Evolutionary conservation across 1,284 basidiomycete genomes (phyloP).

Genomic region (Ganoderma lingzhi): DNA sequence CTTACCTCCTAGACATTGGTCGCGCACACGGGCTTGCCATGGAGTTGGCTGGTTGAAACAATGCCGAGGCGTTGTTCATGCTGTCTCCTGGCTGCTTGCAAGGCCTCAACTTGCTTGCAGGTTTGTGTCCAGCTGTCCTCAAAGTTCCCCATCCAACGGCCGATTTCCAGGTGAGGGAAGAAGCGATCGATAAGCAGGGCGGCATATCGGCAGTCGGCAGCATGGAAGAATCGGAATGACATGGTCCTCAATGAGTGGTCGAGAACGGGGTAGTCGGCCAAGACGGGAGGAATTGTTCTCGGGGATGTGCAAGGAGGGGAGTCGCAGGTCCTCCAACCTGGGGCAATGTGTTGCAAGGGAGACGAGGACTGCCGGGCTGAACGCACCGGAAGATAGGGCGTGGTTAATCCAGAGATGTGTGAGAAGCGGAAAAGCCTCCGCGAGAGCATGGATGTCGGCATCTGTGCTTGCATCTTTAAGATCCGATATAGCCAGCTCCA

Average conservation of each 20-base stretch:
- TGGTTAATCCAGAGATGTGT: background rate
- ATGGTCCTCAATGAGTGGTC: background rate
- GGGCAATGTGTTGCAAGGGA: background rate
- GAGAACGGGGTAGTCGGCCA: background rate
- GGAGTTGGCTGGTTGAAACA: no score
- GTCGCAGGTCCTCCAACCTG: background rate
- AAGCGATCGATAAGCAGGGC: conserved; percentile 1
- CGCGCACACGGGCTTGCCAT: background rate
- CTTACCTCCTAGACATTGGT: background rate
- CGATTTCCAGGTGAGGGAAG: background rate
- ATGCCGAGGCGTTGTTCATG: background rate
- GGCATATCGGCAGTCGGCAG: background rate
- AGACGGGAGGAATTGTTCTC: background rate
- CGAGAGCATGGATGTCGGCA: background rate
- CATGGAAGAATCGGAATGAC: background rate
- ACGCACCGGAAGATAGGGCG: no score
- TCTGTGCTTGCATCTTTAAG: background rate
- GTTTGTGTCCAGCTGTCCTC: background rate
- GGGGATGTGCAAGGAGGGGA: background rate
- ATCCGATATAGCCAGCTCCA: background rate
- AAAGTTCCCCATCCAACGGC: background rate
- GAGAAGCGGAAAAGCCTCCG: background rate
- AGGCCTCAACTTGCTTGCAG: background rate
- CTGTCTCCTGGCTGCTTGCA: background rate
- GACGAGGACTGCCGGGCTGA: background rate